Evolutionary conservation across 164 flowering plant genomes (phyloP).

Genomic region (Stephania yunnanensis): DNA sequence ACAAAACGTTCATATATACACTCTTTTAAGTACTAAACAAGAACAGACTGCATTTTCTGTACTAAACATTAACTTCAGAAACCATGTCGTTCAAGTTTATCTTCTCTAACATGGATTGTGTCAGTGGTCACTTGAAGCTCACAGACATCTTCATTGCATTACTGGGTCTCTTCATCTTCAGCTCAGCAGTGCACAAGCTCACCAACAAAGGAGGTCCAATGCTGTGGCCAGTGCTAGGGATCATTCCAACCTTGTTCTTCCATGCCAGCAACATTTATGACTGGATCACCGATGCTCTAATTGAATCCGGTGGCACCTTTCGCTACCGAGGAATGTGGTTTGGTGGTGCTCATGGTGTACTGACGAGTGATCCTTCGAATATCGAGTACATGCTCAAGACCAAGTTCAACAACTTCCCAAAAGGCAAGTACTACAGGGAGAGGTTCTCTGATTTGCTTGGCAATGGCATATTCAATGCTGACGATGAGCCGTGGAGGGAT

Average conservation of each 20-base stretch:
- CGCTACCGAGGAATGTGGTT: constrained; percentile 43
- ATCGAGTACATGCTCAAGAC: constrained; percentile 74
- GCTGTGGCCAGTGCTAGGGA: constrained; percentile 65
- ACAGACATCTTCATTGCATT: constrained; percentile 38
- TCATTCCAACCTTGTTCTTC: constrained; percentile 40
- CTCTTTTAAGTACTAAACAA: too few species aligned
- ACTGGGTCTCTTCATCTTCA: constrained; percentile 39
- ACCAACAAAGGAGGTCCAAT: constrained; percentile 60
- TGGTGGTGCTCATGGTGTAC: constrained; percentile 36
- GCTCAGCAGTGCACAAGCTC: constrained; percentile 30
- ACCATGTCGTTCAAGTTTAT: background rate
- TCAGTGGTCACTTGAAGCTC: constrained; percentile 11
- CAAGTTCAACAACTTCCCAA: constrained; percentile 67
- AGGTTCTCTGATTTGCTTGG: constrained; percentile 63
- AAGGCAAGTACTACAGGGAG: constrained; percentile 55
- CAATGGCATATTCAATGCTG: constrained; percentile 71
- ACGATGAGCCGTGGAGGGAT: constrained; percentile 51
- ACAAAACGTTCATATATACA: too few species aligned
- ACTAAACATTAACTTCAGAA: too few species aligned
- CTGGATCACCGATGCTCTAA: constrained; percentile 37
- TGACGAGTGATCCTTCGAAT: constrained; percentile 51
- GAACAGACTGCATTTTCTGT: too few species aligned
- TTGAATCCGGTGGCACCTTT: constrained; percentile 41
- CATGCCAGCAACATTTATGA: constrained; percentile 28
- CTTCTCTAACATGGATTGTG: background rate